Evolutionary conservation across 306 rosid genomes (phyloP).

Genomic region (Senna tora): DNA sequence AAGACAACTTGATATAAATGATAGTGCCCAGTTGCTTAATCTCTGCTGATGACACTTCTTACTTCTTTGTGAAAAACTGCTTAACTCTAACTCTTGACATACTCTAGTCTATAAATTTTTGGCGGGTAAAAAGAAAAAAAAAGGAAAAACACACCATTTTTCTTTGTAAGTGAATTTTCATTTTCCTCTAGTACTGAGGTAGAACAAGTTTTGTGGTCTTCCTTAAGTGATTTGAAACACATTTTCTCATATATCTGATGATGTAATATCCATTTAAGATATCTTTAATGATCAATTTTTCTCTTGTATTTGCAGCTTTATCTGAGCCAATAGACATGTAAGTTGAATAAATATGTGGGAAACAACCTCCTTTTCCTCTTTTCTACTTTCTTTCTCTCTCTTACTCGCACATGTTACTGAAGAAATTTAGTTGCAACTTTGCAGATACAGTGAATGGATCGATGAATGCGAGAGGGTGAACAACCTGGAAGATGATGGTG

Average conservation of each 20-base stretch:
- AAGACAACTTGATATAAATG: background rate
- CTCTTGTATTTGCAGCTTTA: constrained; percentile 60
- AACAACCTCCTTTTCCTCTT: background rate
- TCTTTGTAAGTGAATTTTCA: background rate
- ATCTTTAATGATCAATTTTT: constrained; percentile 13
- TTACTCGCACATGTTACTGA: background rate
- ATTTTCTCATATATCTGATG: background rate
- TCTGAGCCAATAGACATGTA: constrained; percentile 89
- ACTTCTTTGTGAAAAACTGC: background rate
- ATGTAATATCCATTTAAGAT: constrained; percentile 2
- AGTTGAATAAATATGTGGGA: constrained; percentile 37
- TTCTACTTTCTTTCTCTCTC: background rate
- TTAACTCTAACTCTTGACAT: background rate
- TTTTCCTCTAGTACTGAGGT: background rate
- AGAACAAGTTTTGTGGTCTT: background rate
- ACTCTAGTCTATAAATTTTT: background rate
- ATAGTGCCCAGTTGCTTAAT: constrained; percentile 9
- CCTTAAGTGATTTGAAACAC: background rate
- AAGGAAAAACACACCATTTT: too few species aligned
- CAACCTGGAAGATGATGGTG: constrained; percentile 74
- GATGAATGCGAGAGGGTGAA: constrained; percentile 94
- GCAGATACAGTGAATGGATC: constrained; percentile 95
- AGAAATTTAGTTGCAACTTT: constrained; percentile 28
- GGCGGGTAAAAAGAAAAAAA: too few species aligned
- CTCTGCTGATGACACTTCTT: background rate